These are phyloP conservation scores for Teunomyces pallodes DNA, from an alignment of 805 yeast genomes.

Conservation along the genomic window DNA sequence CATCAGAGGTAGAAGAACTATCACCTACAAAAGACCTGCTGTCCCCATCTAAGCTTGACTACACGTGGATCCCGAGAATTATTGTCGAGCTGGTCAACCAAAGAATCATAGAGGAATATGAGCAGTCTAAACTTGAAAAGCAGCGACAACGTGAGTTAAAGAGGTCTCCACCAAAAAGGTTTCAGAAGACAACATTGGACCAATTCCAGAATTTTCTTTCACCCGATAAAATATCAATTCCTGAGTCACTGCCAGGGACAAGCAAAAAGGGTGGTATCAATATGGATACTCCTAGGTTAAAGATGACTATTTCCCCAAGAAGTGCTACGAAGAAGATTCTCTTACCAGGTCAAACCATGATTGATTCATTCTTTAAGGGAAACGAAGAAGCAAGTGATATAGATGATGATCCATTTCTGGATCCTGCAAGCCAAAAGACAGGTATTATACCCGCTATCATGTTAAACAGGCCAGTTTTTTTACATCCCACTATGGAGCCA, in stretches of 20 bases:
- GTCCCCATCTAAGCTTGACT: slow-evolving; percentile 6
- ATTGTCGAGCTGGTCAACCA: slow-evolving; percentile 14
- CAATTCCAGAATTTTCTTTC: slow-evolving; percentile 10
- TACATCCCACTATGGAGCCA: slow-evolving; percentile 1
- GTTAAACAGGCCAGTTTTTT: not conserved
- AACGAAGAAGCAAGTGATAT: not conserved
- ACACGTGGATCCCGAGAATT: slow-evolving; percentile 20
- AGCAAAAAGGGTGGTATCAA: not conserved
- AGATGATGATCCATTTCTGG: slow-evolving; percentile 4
- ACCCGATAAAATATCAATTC: not conserved
- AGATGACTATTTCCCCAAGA: not conserved
- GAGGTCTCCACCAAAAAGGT: not conserved
- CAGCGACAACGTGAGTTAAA: slow-evolving; percentile 15
- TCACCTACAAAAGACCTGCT: not conserved
- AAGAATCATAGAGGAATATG: slow-evolving; percentile 12
- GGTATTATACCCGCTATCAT: not conserved
- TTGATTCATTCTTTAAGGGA: not conserved
- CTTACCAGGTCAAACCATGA: slow-evolving; percentile 1
- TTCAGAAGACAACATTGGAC: slow-evolving; percentile 29
- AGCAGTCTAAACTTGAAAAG: slow-evolving; percentile 5
- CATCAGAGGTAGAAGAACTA: not conserved
- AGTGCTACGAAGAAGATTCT: not conserved
- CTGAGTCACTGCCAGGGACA: not conserved
- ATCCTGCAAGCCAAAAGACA: not conserved
- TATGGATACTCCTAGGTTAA: not conserved